Base-by-base conservation (phyloP, 108 stramenopile species). In the Aurantiochytrium sp. region DNA sequence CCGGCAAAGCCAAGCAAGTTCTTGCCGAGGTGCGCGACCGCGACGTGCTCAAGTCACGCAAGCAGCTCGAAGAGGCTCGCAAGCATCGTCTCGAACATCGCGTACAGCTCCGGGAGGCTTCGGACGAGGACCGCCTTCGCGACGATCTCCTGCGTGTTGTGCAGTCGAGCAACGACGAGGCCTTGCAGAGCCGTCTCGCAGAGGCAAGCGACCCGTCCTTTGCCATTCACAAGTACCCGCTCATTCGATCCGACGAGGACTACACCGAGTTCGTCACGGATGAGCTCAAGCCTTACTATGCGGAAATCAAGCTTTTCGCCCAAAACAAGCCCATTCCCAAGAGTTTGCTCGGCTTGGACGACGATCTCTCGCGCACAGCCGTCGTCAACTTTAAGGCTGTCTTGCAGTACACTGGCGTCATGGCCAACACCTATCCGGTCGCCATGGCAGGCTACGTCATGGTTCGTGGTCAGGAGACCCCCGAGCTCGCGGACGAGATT, bases 361-460 rank as follows among this genome's bases (percentile, higher is more conserved):
- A 91, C 71, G 93, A 93, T 29, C 58, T 89, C 45, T 89, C 72
- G 25, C 93, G 92, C 92, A 60, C 89, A 23, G 94, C 94, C 45
- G 51, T 92, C 21, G 60, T 89, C 18, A 91, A 94, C 51, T 92
- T 93, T 91, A 95, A 94, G 92, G 90, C 91, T 44, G 28, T 95
- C 23, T 89, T 95, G 19, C 94, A 94, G 23, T 95, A 95, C 94
- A 91, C 91, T 90, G 94, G 94, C 21, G 94, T 94, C 87, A 93
- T 93, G 92, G 88, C 92, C 72, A 92, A 94, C 91, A 87, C 91
- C 60, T 95, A 93, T 93, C 94, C 94, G 4, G 93, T 93, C n/a
- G 94, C 92, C 23, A 91, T 95, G 53, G 94, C 94, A 4, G 93
- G 94, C 59, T 93, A 95, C 87, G 93, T 95, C 58, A 87, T 95